A percentile compares a stretch with the other conserved stretches of the same genome.
Evolutionary conservation across 805 yeast species (phyloP).

Genomic region (Myxozyma geophila): DNA sequence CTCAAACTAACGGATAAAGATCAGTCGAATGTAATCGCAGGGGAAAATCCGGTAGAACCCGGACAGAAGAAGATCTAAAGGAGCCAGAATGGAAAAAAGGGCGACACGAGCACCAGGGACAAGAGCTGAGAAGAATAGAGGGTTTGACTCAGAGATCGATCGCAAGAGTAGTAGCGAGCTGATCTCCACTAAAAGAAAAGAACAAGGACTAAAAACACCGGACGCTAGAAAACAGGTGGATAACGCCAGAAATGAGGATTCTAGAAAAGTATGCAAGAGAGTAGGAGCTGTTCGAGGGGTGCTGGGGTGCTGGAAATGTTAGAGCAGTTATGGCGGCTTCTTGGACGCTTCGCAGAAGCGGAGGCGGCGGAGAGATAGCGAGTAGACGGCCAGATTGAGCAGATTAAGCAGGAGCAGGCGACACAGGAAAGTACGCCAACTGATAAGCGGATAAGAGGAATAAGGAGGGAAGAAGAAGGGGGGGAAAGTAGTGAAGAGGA

Average conservation of each 20-base stretch:
- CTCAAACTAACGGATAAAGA: slow-evolving; percentile 19
- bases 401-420: slow-evolving; percentile 11
- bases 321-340: slow-evolving; percentile 42
- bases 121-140: background rate
- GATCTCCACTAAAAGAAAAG: no score
- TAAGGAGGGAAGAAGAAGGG: background rate
- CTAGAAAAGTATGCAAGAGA: background rate
- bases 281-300: no score
- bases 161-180: no score
- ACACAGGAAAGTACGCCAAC: slow-evolving; percentile 19
- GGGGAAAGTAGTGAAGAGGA: background rate
- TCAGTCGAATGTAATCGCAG: slow-evolving; percentile 11
- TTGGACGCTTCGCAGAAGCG: slow-evolving; percentile 40
- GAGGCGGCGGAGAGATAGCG: slow-evolving; percentile 27
- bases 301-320: background rate
- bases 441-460: background rate
- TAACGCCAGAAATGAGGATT: background rate
- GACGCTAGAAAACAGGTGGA: slow-evolving; percentile 1
- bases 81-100: slow-evolving; percentile 25
- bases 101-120: background rate
- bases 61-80: slow-evolving; percentile 14
- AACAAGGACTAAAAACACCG: background rate
- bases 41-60: slow-evolving; percentile 30
- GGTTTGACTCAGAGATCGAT: no score
- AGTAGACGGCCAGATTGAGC: slow-evolving; percentile 38